Evolutionary conservation across 2,329 filamentous ascomycete genomes (phyloP), one percentile per base, ranked within the genome.

Genomic region (Gremmenia infestans): DNA sequence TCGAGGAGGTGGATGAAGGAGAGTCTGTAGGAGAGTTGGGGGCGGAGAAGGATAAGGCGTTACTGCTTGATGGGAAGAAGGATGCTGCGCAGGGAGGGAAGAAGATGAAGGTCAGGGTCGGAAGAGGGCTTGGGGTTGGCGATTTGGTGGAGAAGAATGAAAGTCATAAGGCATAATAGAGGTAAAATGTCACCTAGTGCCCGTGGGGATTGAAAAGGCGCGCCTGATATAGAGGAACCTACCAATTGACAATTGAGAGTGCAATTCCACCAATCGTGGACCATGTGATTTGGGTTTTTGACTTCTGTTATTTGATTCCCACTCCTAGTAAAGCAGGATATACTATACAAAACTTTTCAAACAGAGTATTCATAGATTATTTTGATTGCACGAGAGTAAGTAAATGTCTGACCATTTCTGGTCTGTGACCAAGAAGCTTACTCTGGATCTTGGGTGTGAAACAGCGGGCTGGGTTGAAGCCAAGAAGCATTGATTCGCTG

Each of bases 31-130:
- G 87, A 4, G 82, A 87, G 48, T 74, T 83, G 14, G 86, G 85
- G 17, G 77, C 76, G 65, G 73, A 72, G 48, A 70, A 70, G 25
- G 67, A 70, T 36, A 76, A 53, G 6, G 53, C 58, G 25, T 28
- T 48, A 23, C 35, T 46, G 22, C 52, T 52, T 3, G 58, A 82
- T 7, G 85, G 85, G 11, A 81, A 86, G 47, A 75, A 82, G 15
- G 83, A 82, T 48, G 76, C 73, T 62, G 73, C 72, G 25, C 28
- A 52, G 60, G 74, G 70, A 37, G 70, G 70, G 28, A 85, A 82
- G 71, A 89, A 88, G 83, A 80, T 88, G 62, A 92, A 90, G 75
- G 89, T 95, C 58, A 92, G 91, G 74, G 88, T 97, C 50, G 92
- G 92, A 15, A 78, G 91, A 66, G 81, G 79, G 0, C 70, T 95